These are phyloP conservation scores for Phytopythium boreale DNA, from an alignment of 352 stramenopile genomes.

Conservation along the genomic window DNA sequence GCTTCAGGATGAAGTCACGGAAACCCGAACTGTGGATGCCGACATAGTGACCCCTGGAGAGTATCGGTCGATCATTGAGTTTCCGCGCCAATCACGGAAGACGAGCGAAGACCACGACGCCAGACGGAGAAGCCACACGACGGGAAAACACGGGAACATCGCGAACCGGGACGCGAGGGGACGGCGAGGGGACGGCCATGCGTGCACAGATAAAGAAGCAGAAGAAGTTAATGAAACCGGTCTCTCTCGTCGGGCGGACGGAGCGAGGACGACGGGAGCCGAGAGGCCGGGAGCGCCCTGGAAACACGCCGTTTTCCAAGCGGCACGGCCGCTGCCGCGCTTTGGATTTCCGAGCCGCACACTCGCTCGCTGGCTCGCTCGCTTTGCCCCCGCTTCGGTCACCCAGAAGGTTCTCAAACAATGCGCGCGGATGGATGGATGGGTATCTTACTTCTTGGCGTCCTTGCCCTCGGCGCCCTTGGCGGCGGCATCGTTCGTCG, in stretches of 20 bases:
- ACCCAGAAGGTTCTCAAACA: neutral
- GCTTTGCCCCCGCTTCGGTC: slow-evolving; percentile 2
- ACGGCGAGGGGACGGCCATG: slow-evolving; percentile 6
- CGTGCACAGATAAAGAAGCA: slow-evolving; percentile 75
- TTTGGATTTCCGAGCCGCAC: slow-evolving; percentile 1
- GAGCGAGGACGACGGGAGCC: slow-evolving; percentile 4
- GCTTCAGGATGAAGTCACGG: slow-evolving; percentile 99
- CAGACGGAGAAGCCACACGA: neutral
- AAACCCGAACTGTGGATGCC: slow-evolving; percentile 99
- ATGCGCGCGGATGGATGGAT: slow-evolving; percentile 8
- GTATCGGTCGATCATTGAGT: neutral
- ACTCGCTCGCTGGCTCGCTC: slow-evolving; percentile 10
- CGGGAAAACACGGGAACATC: neutral
- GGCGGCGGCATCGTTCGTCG: slow-evolving; percentile 61
- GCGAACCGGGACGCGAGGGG: slow-evolving; percentile 2
- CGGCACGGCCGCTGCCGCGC: neutral
- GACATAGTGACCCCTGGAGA: slow-evolving; percentile 97
- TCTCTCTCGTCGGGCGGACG: slow-evolving; percentile 15
- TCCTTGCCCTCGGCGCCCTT: slow-evolving; percentile 83
- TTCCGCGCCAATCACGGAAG: slow-evolving; percentile 2
- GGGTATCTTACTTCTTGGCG: slow-evolving; percentile 86
- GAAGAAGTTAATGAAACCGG: slow-evolving; percentile 77
- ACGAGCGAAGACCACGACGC: slow-evolving; percentile 16
- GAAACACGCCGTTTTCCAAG: neutral
- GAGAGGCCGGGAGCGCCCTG: neutral